These are phyloP conservation scores for Hygrophila difformis DNA, from an alignment of 257 asterid species.

Conservation along the genomic window DNA sequence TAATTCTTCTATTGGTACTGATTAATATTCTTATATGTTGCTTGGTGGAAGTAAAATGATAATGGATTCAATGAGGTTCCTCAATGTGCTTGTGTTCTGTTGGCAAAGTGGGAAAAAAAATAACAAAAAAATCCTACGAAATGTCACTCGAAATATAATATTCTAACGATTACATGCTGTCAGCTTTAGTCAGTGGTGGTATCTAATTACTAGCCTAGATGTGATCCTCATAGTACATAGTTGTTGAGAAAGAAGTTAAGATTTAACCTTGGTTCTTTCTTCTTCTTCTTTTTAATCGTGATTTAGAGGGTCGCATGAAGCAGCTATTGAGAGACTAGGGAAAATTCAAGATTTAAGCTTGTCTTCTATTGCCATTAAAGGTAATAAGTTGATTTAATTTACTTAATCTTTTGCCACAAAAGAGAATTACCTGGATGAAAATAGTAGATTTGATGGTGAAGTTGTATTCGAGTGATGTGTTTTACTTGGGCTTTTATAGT, in stretches of 20 bases:
- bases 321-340: constrained; percentile 70
- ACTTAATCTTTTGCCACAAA: too few species aligned
- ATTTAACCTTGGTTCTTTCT: too few species aligned
- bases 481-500: constrained; percentile 43
- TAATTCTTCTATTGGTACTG: background rate
- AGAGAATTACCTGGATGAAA: too few species aligned
- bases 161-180: too few species aligned
- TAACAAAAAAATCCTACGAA: too few species aligned
- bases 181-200: too few species aligned
- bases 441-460: constrained; percentile 1
- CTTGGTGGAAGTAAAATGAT: background rate
- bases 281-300: background rate
- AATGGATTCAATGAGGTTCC: background rate
- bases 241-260: too few species aligned
- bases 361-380: constrained; percentile 59
- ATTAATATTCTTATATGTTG: background rate
- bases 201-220: too few species aligned
- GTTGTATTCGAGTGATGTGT: constrained; percentile 4
- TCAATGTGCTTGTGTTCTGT: background rate
- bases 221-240: too few species aligned
- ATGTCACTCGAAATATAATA: too few species aligned
- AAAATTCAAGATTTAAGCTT: constrained; percentile 44
- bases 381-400: constrained; percentile 23
- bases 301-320: constrained; percentile 57
- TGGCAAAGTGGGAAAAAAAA: too few species aligned